These are phyloP conservation scores for Beauveria brongniartii DNA, from an alignment of 2,329 filamentous ascomycete genomes.

Conservation along the genomic window DNA sequence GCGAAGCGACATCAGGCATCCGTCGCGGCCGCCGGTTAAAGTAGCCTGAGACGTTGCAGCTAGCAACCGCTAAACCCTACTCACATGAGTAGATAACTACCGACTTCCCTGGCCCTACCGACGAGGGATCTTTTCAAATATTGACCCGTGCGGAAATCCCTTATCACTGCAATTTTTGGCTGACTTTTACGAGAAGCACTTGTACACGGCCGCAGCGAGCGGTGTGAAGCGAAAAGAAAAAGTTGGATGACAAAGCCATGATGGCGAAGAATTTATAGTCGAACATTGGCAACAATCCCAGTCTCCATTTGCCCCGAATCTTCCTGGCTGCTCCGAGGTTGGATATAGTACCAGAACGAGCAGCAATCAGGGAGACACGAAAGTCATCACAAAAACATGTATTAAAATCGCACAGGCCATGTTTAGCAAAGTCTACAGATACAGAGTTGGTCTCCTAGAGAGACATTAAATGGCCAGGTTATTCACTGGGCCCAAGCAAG, in stretches of 20 bases:
- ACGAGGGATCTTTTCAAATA: not conserved
- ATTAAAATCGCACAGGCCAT: not conserved
- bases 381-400: conserved; percentile 5
- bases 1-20: conserved; percentile 36
- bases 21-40: conserved; percentile 31
- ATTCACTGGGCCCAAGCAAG: not conserved
- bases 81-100: not conserved
- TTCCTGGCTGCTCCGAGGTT: not conserved
- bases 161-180: conserved; percentile 6
- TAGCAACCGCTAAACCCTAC: not conserved
- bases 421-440: not conserved
- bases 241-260: not conserved
- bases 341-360: conserved; percentile 2
- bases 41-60: not conserved
- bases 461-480: not conserved
- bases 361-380: not conserved
- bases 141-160: not conserved
- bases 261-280: not conserved
- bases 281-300: not conserved
- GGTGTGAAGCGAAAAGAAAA: not conserved
- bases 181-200: conserved; percentile 8
- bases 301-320: not conserved
- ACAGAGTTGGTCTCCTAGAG: not conserved
- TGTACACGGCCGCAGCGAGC: conserved; percentile 4
- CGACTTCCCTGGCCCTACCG: not conserved